Evolutionary conservation across 73 alveolate genomes (phyloP), one percentile per base, ranked within the genome.

Genomic region (Effrenium voratum): DNA sequence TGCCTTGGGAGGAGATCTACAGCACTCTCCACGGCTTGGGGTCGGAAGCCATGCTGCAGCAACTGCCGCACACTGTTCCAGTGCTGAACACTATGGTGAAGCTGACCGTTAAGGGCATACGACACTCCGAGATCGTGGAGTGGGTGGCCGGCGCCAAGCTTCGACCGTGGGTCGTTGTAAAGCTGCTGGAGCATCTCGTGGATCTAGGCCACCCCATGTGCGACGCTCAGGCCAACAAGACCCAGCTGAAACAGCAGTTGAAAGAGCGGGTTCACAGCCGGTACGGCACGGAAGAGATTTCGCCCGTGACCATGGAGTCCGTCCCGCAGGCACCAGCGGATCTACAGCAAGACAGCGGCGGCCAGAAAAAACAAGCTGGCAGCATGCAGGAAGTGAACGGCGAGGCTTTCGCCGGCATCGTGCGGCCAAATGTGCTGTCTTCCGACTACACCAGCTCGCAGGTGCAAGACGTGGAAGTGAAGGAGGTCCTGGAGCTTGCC

Each of bases 1-100:
- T 79, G 91, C 91, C 91, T 1, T 79, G 91, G 91, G 91, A 43
- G n/a, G 91, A 43, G 8, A 46, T 79, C 41, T 3, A 30, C 70
- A 12, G 30, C 91, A 13, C 43, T 46, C 32, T 28, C 91, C 43
- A 1, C 41, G 1, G 41, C 38, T 43, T 24, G 2, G 6, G 72
- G n/a, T 8, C 45, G n/a, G 32, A 13, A 13, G 34, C 68, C 44
- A 1, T 43, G 45, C 45, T 63, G 28, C n/a, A 2, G 10, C n/a
- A n/a, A 0, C 24, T 79, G 44, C 91, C 91, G 10, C 91, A 79
- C 68, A 79, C 38, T 6, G n/a, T 16, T 2, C 68, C 5, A 2
- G 24, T 36, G 28, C 45, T 79, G 50, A 4, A 30, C 19, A 3
- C 70, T 68, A 5, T 79, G 5, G 68, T 79, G 45, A 43, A 79